Conservation (phyloP, 2,329 filamentous ascomycete species). For the Drechslerella coelobrocha region DNA sequence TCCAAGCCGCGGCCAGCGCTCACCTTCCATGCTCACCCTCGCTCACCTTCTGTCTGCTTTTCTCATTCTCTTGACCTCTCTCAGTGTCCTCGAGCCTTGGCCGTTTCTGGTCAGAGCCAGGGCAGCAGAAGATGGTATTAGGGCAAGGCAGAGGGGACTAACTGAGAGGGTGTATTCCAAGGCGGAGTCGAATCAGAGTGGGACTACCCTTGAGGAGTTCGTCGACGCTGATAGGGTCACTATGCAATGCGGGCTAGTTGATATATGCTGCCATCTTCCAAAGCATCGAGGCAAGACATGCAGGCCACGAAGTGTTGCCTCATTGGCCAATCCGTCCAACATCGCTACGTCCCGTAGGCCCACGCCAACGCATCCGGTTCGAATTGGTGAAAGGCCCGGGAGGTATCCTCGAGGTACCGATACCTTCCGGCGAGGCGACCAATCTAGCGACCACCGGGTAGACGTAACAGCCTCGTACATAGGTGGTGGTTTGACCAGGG, state of each 20-base stretch:
- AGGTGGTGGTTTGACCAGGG: conserved; percentile 11
- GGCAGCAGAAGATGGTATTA: conserved; percentile 10
- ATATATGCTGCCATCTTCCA: conserved; percentile 40
- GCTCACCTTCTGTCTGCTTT: too few relatives aligned
- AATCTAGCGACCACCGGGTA: conserved; percentile 1
- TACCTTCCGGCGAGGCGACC: conserved; percentile 1
- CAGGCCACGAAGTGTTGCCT: conserved; percentile 51
- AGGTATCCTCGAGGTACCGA: conserved; percentile 17
- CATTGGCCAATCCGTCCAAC: conserved; percentile 48
- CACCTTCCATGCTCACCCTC: not conserved
- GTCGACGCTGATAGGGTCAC: conserved; percentile 47
- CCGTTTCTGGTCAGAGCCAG: conserved; percentile 2
- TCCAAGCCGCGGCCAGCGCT: not conserved
- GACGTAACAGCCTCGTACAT: conserved; percentile 12
- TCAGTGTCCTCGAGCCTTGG: not conserved
- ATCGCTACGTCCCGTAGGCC: conserved; percentile 50
- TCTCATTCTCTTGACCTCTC: not conserved
- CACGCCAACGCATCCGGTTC: conserved; percentile 47
- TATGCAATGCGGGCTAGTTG: conserved; percentile 20
- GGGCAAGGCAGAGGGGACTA: not conserved
- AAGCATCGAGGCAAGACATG: conserved; percentile 49
- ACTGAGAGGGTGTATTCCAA: conserved; percentile 3
- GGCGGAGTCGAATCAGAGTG: conserved; percentile 51
- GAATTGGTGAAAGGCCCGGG: conserved; percentile 3
- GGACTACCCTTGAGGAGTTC: conserved; percentile 48